phyloP scores from a whole-genome alignment of 768 basidiomycete genomes.

The Cystobasidium tubakii region DNA sequence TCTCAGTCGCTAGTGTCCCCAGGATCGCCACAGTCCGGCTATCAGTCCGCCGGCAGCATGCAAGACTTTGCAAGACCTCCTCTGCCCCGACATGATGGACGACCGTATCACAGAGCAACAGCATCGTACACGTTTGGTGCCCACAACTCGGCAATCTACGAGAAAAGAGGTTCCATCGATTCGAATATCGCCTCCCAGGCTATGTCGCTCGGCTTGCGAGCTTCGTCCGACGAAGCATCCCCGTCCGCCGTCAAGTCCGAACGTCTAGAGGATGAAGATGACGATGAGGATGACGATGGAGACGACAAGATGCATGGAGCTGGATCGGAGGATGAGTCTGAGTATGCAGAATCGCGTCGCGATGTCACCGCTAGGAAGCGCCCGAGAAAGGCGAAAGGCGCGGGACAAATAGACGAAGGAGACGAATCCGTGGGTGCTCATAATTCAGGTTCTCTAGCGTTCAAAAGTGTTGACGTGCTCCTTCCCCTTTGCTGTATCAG shows the following conservation, averaged over 20 bases:
- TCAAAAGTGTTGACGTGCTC: background rate
- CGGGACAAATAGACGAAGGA: background rate
- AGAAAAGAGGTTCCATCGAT: background rate
- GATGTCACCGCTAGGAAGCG: background rate
- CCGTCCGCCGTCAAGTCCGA: background rate
- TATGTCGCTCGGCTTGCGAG: background rate
- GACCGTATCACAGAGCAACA: background rate
- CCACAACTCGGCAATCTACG: background rate
- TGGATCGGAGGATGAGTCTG: conserved; percentile 11
- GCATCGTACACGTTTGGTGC: background rate
- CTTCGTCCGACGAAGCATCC: background rate
- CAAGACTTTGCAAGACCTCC: background rate
- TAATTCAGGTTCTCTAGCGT: background rate
- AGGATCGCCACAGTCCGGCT: conserved; percentile 11
- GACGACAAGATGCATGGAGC: background rate
- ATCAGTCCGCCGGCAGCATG: conserved; percentile 11
- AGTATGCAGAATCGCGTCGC: background rate
- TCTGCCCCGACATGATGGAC: background rate
- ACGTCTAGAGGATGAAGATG: background rate
- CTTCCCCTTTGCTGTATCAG: no score
- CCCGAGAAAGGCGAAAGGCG: background rate
- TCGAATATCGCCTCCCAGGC: background rate
- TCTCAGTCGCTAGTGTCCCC: conserved; percentile 1
- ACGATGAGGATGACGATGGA: background rate
- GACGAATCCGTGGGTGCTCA: background rate